A percentile compares a stretch with the other conserved stretches of the same genome.
Conservation (phyloP, 1,139 yeast species). For the Pichia sp. region DNA sequence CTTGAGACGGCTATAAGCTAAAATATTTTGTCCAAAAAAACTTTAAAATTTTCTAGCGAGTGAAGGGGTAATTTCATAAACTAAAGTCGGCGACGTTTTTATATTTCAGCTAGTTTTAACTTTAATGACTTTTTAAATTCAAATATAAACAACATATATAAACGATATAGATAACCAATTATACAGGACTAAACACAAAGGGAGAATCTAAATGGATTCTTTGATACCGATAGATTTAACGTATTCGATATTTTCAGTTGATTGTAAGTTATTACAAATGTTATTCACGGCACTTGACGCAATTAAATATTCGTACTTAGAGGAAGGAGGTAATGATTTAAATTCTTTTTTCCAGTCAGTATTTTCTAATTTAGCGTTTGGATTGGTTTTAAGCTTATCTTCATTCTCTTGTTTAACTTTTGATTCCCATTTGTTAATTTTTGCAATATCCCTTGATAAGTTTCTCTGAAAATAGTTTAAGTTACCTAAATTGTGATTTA, state of each 20-base stretch:
- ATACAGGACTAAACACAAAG: too few relatives aligned
- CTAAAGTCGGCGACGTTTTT: too few relatives aligned
- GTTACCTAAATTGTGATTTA: slow-evolving; percentile 75
- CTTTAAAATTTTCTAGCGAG: too few relatives aligned
- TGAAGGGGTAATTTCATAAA: too few relatives aligned
- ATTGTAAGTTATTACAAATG: slow-evolving; percentile 62
- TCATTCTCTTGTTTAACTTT: slow-evolving; percentile 65
- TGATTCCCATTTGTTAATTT: slow-evolving; percentile 70
- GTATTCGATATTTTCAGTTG: slow-evolving; percentile 34
- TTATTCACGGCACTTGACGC: slow-evolving; percentile 65
- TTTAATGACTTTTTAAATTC: too few relatives aligned
- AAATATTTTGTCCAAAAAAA: too few relatives aligned
- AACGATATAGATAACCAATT: too few relatives aligned
- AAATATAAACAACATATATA: too few relatives aligned
- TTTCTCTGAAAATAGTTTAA: slow-evolving; percentile 81
- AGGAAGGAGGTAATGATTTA: slow-evolving; percentile 70
- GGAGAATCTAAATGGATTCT: not conserved
- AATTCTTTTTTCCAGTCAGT: slow-evolving; percentile 62
- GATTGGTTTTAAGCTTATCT: slow-evolving; percentile 45
- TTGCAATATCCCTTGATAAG: slow-evolving; percentile 62
- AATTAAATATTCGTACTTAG: slow-evolving; percentile 68
- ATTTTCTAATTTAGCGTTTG: slow-evolving; percentile 49
- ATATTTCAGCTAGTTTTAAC: too few relatives aligned
- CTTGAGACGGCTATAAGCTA: too few relatives aligned
- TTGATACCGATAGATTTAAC: slow-evolving; percentile 13